Evolutionary conservation across 163 green algal species (phyloP), one percentile per base, ranked within the genome.

Genomic region (Smithsoniella earleae): DNA sequence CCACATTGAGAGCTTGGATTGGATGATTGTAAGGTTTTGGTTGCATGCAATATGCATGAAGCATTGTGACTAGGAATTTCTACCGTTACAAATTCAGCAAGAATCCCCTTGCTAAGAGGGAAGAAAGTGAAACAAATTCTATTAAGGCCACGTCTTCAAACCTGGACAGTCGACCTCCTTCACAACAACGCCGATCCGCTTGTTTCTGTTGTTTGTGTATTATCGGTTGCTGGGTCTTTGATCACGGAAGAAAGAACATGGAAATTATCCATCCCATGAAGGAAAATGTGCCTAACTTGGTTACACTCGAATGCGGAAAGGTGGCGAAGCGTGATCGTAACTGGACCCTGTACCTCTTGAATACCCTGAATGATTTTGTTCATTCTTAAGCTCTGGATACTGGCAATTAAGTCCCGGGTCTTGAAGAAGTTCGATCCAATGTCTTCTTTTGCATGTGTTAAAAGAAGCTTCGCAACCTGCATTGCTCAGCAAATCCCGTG

Each of bases 331-430:
- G 58, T 69, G 58, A 69, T 69, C 8, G 58, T 69, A 22, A 69
- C 58, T 69, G 58, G 58, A 13, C 58, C 58, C 34, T 69, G 58
- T 16, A 69, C 25, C 25, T 69, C 58, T 13, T 69, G 20, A 13
- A 69, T 69, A 5, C 58, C 58, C 25, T 69, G n/a, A n/a, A 69
- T 69, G 5, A 69, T 69, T 38, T 69, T 69, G 3, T 34, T 69
- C 58, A 69, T 69, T 30, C 58, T 30, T 16, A 69, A 13, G 25
- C n/a, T 43, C 20, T 69, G 58, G 25, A 69, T 33, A 36, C 58
- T 69, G 5, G 58, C 43, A n/a, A 69, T 38, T 16, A 69, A 34
- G 58, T 69, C 58, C n/a, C 58, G 58, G 6, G 34, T 30, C 58
- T 69, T 69, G 25, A 69, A 69, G 43, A 45, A 69, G 43, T 34